Percentiles rank a stretch among this genome's conserved stretches.
These are phyloP conservation scores for Sporothrix schenckii DNA, from an alignment of 2,329 filamentous ascomycete species.

Conservation along the genomic window DNA sequence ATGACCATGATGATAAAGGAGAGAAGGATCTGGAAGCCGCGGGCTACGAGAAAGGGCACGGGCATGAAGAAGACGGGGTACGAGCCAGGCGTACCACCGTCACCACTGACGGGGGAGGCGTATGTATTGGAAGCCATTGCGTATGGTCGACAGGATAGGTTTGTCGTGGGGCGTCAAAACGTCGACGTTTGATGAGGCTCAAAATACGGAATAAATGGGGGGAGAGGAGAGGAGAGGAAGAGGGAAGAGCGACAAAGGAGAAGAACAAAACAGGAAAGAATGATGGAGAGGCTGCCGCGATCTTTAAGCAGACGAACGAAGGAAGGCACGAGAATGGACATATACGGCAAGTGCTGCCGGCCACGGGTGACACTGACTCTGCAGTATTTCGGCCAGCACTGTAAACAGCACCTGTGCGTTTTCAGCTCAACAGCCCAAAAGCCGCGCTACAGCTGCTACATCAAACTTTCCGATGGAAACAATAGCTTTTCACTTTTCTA, in stretches of 20 bases:
- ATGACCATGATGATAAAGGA: constrained; percentile 39
- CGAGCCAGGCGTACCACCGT: constrained; percentile 32
- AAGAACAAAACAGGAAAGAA: background rate
- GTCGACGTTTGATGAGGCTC: background rate
- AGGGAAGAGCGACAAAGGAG: background rate
- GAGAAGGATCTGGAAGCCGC: constrained; percentile 41
- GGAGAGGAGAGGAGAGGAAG: background rate
- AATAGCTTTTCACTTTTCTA: background rate
- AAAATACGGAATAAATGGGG: background rate
- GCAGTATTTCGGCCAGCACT: background rate
- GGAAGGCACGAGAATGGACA: constrained; percentile 13
- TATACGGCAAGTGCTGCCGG: constrained; percentile 1
- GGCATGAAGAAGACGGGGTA: constrained; percentile 39
- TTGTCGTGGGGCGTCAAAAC: background rate
- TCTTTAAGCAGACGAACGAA: background rate
- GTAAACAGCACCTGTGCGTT: background rate
- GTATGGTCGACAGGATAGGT: background rate
- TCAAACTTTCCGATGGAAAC: no score
- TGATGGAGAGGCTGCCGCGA: background rate
- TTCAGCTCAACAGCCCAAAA: background rate
- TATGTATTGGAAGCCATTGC: constrained; percentile 27
- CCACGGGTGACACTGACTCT: background rate
- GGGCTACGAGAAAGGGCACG: constrained; percentile 38
- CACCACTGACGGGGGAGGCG: constrained; percentile 29
- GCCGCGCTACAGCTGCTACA: background rate